Evolutionary conservation across 2,329 filamentous ascomycete species (phyloP).

Genomic region (Aureobasidium sp.): DNA sequence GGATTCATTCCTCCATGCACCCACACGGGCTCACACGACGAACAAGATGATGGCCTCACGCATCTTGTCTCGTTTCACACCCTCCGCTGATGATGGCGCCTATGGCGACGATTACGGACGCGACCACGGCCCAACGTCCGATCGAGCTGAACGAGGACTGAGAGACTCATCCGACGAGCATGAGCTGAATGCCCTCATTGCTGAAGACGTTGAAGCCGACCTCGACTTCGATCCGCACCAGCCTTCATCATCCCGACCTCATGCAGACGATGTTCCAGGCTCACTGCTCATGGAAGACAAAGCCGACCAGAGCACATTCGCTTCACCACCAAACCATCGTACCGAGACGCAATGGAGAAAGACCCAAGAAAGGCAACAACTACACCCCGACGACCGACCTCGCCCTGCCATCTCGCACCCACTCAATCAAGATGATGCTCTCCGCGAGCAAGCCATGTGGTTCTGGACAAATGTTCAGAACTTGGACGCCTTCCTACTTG

Average conservation of each 20-base stretch:
- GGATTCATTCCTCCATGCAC: not conserved
- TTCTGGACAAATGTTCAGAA: constrained; percentile 88
- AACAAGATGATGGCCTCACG: constrained; percentile 44
- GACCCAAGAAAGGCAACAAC: constrained; percentile 37
- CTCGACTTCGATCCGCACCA: constrained; percentile 1
- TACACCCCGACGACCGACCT: constrained; percentile 26
- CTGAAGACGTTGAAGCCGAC: constrained; percentile 29
- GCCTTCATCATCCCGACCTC: not conserved
- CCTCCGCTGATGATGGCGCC: constrained; percentile 30
- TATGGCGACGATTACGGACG: constrained; percentile 34
- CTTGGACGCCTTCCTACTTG: constrained; percentile 76
- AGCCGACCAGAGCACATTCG: not conserved
- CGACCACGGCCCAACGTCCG: constrained; percentile 27
- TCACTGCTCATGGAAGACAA: constrained; percentile 52
- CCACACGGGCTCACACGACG: not conserved
- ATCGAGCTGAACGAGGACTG: constrained; percentile 25
- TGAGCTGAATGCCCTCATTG: constrained; percentile 49
- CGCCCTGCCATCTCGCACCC: constrained; percentile 6
- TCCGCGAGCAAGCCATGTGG: constrained; percentile 77
- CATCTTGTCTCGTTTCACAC: constrained; percentile 43
- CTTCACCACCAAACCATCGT: constrained; percentile 16
- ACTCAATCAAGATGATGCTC: constrained; percentile 31
- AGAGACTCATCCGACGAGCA: constrained; percentile 50
- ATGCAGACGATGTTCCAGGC: constrained; percentile 41
- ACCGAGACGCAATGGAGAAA: constrained; percentile 44